These are phyloP conservation scores for Annulohypoxylon truncatum DNA, from an alignment of 2,329 filamentous ascomycete species.

Conservation along the genomic window DNA sequence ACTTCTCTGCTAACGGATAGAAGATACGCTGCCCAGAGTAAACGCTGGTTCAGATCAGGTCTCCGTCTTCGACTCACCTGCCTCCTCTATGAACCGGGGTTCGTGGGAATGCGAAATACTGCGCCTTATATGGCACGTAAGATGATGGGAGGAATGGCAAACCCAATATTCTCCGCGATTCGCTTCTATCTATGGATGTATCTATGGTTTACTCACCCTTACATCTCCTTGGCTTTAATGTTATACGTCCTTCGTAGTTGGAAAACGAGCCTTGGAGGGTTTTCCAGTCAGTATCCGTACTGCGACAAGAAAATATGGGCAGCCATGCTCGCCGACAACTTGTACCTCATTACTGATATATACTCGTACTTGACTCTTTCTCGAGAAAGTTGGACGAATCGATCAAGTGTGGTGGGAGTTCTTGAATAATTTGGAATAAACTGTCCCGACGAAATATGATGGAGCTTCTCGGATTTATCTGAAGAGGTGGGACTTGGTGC, in stretches of 20 bases:
- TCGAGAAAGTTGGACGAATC: conserved; percentile 37
- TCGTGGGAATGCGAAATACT: conserved; percentile 1
- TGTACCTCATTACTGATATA: conserved; percentile 38
- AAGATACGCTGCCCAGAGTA: conserved; percentile 40
- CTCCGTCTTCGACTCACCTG: conserved; percentile 38
- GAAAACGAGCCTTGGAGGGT: conserved; percentile 12
- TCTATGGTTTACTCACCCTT: conserved; percentile 16
- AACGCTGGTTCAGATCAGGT: conserved; percentile 44
- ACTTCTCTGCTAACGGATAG: conserved; percentile 40
- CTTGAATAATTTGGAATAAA: not conserved
- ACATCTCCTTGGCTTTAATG: conserved; percentile 13
- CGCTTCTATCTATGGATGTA: conserved; percentile 32
- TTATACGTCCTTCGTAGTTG: conserved; percentile 33
- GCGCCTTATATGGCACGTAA: conserved; percentile 41
- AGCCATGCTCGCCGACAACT: conserved; percentile 36
- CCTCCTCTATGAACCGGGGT: conserved; percentile 36
- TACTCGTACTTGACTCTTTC: conserved; percentile 39
- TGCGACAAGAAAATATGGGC: conserved; percentile 37
- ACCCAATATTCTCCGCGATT: conserved; percentile 29
- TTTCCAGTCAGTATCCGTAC: conserved; percentile 35
- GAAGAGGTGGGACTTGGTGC: not conserved
- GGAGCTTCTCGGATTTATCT: not conserved
- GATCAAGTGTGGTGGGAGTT: conserved; percentile 11
- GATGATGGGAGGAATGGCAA: conserved; percentile 41
- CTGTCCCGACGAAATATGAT: not conserved